phyloP scores from a whole-genome alignment of 2,329 filamentous ascomycete genomes.

The Calonectria honghensis region DNA sequence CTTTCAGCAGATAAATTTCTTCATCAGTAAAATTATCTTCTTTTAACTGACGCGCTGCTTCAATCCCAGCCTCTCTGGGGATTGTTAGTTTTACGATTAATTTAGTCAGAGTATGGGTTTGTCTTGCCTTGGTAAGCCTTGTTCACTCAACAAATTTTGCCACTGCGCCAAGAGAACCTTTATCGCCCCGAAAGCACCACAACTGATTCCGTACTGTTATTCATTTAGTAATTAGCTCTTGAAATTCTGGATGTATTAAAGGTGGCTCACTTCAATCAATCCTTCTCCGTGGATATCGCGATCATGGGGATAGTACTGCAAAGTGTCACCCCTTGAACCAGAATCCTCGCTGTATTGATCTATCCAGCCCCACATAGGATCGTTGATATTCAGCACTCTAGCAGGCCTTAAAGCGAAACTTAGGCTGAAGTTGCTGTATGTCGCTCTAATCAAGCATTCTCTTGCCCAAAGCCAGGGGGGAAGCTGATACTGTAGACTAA shows the following conservation, averaged over 20 bases:
- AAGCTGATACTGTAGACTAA: conserved; percentile 21
- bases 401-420: conserved; percentile 25
- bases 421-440: not conserved
- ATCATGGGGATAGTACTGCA: not conserved
- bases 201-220: accelerated
- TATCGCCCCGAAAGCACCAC: accelerated
- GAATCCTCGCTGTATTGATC: accelerated
- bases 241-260: not conserved
- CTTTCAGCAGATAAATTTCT: not conserved
- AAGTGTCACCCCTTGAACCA: not conserved
- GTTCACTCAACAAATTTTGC: conserved; percentile 39
- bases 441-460: not conserved
- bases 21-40: not conserved
- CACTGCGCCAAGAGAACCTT: conserved; percentile 30
- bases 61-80: not conserved
- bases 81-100: accelerated
- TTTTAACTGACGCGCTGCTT: not conserved
- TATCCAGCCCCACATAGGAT: accelerated
- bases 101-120: not conserved
- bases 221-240: not conserved
- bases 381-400: accelerated
- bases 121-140: conserved; percentile 39
- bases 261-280: not conserved
- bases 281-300: not conserved
- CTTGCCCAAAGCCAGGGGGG: conserved; percentile 45